phyloP scores from a whole-genome alignment of 2,329 filamentous ascomycete genomes.

The Penicillium griseofulvum region DNA sequence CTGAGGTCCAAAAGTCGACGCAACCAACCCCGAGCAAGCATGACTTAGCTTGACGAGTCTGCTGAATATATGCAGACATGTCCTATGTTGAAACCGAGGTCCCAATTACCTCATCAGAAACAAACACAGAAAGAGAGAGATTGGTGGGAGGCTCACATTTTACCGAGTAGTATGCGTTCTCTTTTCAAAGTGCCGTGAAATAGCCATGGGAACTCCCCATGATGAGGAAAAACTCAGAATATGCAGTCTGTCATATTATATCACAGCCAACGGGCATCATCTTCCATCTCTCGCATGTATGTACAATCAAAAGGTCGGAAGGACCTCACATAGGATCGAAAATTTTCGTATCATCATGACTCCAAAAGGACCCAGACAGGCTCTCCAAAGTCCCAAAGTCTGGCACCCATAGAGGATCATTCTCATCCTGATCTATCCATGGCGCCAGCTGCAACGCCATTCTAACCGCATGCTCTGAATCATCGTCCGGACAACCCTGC shows the following conservation, averaged over 20 bases:
- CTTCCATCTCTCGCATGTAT: not conserved
- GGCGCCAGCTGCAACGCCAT: constrained; percentile 42
- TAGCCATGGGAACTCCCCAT: not conserved
- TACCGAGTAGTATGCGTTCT: not conserved
- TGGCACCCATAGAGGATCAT: constrained; percentile 40
- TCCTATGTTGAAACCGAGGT: not conserved
- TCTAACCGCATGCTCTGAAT: constrained; percentile 34
- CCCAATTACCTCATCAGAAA: not conserved
- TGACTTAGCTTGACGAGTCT: not conserved
- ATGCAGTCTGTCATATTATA: not conserved
- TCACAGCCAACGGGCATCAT: not conserved
- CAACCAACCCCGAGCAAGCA: not conserved
- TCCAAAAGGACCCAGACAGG: constrained; percentile 32
- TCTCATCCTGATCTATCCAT: constrained; percentile 40
- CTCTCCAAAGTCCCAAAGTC: constrained; percentile 39
- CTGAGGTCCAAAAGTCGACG: not conserved
- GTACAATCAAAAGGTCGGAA: not conserved
- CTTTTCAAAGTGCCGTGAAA: not conserved
- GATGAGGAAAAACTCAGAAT: not conserved
- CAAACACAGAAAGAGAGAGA: too few relatives aligned
- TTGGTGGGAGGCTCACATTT: not conserved
- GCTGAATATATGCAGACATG: not conserved
- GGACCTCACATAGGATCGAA: constrained; percentile 29
- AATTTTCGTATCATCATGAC: constrained; percentile 24
- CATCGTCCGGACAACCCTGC: constrained; percentile 20